phyloP scores from a whole-genome alignment of 305 asterid genomes.

The Withania somnifera region DNA sequence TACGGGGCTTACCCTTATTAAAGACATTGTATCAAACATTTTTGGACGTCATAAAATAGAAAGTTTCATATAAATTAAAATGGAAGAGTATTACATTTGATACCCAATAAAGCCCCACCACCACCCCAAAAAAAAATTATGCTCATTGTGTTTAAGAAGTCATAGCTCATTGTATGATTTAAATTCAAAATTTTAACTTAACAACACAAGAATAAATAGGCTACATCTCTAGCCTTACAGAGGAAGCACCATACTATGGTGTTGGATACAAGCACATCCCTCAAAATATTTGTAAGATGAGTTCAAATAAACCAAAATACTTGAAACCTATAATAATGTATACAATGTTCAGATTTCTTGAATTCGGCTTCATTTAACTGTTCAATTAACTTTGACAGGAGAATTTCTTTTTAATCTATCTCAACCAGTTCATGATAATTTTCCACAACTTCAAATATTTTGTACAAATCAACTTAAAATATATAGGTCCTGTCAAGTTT shows the following conservation, averaged over 20 bases:
- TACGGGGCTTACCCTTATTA: not conserved
- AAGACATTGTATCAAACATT: not conserved
- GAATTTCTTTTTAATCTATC: not conserved
- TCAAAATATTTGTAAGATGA: too few species aligned
- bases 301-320: not conserved
- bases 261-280: not conserved
- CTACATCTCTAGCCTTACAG: not conserved
- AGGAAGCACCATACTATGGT: not conserved
- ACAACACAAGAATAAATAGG: not conserved
- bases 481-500: not conserved
- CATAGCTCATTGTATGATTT: not conserved
- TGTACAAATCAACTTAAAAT: not conserved
- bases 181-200: not conserved
- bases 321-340: not conserved
- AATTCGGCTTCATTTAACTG: not conserved
- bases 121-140: too few species aligned
- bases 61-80: not conserved
- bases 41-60: not conserved
- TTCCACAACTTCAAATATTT: not conserved
- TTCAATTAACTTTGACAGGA: not conserved
- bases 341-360: not conserved
- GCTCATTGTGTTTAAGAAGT: not conserved
- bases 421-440: not conserved
- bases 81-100: too few species aligned
- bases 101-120: too few species aligned